These are phyloP conservation scores for Lizonia empirigonia DNA, from an alignment of 2,329 filamentous ascomycete species.

Conservation along the genomic window DNA sequence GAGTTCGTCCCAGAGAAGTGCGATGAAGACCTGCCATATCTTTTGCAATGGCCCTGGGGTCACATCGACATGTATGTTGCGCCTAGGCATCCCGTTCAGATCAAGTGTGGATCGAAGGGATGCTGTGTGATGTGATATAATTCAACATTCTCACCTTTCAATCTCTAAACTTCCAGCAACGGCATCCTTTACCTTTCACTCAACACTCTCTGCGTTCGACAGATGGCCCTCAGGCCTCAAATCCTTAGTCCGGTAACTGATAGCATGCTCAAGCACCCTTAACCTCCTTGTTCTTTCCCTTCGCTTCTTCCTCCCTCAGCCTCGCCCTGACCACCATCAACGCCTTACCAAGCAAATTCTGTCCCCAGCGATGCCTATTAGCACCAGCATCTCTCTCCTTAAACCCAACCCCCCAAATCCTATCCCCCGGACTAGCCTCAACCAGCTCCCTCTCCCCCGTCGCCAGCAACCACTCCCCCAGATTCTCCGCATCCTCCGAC, in stretches of 20 bases:
- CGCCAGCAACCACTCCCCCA: conserved; percentile 58
- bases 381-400: conserved; percentile 55
- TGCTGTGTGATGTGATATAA: conserved; percentile 4
- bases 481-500: conserved; percentile 46
- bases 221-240: not conserved
- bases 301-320: conserved; percentile 52
- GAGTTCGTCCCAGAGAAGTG: conserved; percentile 21
- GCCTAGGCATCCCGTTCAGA: conserved; percentile 5
- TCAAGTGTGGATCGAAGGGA: not conserved
- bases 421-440: conserved; percentile 59
- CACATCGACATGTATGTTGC: conserved; percentile 13
- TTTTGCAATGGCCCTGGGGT: conserved; percentile 21
- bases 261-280: not conserved
- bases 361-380: conserved; percentile 62
- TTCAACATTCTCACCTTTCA: not conserved
- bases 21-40: conserved; percentile 21
- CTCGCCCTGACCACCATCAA: conserved; percentile 63
- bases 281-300: not conserved
- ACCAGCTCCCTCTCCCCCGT: conserved; percentile 67
- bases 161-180: not conserved
- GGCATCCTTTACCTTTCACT: not conserved
- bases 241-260: not conserved
- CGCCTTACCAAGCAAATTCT: conserved; percentile 68
- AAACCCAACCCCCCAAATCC: conserved; percentile 71
- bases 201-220: not conserved